phyloP scores from a whole-genome alignment of 2,329 filamentous ascomycete genomes.

The Erysiphe pulchra region DNA sequence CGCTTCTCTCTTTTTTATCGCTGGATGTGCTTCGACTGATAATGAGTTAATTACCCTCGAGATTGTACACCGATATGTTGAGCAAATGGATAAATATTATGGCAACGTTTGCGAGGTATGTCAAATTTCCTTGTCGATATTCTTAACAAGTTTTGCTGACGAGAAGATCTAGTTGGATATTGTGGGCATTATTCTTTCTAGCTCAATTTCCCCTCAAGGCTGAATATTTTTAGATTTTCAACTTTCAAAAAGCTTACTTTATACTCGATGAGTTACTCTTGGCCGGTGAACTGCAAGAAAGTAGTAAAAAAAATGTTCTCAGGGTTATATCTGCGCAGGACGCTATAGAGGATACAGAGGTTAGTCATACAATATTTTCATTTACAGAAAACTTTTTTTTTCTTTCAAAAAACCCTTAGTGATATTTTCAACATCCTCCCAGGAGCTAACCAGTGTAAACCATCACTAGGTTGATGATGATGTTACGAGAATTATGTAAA shows the following conservation, averaged over 20 bases:
- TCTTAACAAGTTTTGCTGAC: too few species aligned
- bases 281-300: conserved; percentile 93
- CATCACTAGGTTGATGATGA: conserved; percentile 17
- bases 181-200: conserved; percentile 3
- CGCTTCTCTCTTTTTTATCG: conserved; percentile 97
- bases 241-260: conserved; percentile 98
- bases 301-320: conserved; percentile 96
- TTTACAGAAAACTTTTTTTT: too few species aligned
- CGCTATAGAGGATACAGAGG: conserved; percentile 97
- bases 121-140: background rate
- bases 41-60: conserved; percentile 97
- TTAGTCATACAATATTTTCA: conserved; percentile 19
- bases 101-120: conserved; percentile 91
- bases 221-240: conserved; percentile 45
- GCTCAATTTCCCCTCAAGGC: background rate
- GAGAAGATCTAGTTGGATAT: conserved; percentile 6
- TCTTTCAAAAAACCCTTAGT: too few species aligned
- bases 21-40: conserved; percentile 85
- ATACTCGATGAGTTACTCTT: conserved; percentile 90
- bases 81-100: conserved; percentile 99
- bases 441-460: conserved; percentile 27
- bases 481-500: conserved; percentile 15
- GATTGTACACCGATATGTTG: conserved; percentile 96
- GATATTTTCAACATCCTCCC: conserved; percentile 13
- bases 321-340: conserved; percentile 93